Percentiles rank a stretch among this genome's conserved stretches.
phyloP scores from a whole-genome alignment of 495 filamentous ascomycete species.

The Trichocladium antarcticum region DNA sequence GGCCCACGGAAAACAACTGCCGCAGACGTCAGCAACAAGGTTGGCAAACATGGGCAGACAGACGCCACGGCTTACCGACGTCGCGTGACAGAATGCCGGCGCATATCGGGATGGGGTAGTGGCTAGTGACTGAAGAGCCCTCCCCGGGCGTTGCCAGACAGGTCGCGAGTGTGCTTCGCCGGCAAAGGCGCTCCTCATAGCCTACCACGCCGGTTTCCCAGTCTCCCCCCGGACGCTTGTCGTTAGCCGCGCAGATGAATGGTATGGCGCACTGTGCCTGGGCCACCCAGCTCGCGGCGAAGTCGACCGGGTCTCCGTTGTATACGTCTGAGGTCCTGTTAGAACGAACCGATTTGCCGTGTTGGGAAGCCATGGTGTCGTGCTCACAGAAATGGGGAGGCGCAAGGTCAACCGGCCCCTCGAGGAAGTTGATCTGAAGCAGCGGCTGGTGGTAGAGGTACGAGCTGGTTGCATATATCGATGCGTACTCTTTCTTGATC shows the following conservation, averaged over 20 bases:
- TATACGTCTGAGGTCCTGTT: constrained; percentile 39
- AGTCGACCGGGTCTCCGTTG: constrained; percentile 57
- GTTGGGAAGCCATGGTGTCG: not conserved
- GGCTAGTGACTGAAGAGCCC: constrained; percentile 27
- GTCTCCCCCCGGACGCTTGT: constrained; percentile 61
- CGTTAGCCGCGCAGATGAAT: constrained; percentile 64
- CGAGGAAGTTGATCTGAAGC: constrained; percentile 28
- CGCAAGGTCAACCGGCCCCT: constrained; percentile 21
- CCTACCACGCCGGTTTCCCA: constrained; percentile 65
- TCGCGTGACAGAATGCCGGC: constrained; percentile 56
- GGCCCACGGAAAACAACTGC: constrained; percentile 39
- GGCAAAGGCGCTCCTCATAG: constrained; percentile 58
- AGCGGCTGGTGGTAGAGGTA: constrained; percentile 39
- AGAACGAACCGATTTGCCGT: not conserved
- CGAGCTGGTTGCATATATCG: constrained; percentile 36
- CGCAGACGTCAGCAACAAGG: not conserved
- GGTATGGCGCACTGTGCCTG: constrained; percentile 37
- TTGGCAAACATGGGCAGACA: not conserved
- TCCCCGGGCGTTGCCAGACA: constrained; percentile 46
- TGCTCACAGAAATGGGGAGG: constrained; percentile 35
- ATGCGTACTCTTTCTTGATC: constrained; percentile 41
- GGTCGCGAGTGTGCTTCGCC: constrained; percentile 59
- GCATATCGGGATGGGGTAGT: constrained; percentile 57
- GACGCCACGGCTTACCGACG: constrained; percentile 42
- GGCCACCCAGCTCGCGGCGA: constrained; percentile 48